Evolutionary conservation across 2,329 filamentous ascomycete species (phyloP), one percentile per base, ranked within the genome.

Genomic region (Fusarium zealandicum): DNA sequence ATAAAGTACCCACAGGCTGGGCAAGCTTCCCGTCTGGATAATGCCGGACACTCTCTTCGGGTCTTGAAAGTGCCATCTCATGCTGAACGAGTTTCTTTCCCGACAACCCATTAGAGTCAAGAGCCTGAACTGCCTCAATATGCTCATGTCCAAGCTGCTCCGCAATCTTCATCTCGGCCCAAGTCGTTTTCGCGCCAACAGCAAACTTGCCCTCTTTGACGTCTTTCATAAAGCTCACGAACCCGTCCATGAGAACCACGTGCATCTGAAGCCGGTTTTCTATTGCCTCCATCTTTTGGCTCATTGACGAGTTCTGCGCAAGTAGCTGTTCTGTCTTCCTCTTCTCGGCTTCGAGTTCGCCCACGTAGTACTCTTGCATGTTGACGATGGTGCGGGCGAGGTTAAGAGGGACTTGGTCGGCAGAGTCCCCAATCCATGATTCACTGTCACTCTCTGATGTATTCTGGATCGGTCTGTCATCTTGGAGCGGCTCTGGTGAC

Each of bases 341-440:
- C 42, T 38, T 53, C 17, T 69, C 42, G 1, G 39, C 51, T 13
- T 57, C 41, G 1, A 69, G 49, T 9, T 66, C 59, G 3, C 51
- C 31, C 2, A 33, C 41, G 9, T 69, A 69, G 7, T 63, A 35
- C n/a, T 63, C 54, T 6, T 66, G 63, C 54, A 69, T 63, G 3
- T 64, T 66, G 3, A 65, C 49, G 0, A 68, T 41, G 3, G 43
- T 33, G 6, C 37, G 37, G 2, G 61, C 57, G 2, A 68, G 20
- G 9, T 42, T 39, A 6, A 51, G 11, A 2, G 64, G 54, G 1
- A 60, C 48, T 7, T 49, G 35, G 2, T 60, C 38, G 1, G 50
- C 39, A 9, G 22, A 12, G 0, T 50, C 25, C 0, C 53, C 38
- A 1, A 27, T 33, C 1, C 9, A 22, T 1, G 28, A 9, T 1